Evolutionary conservation across 805 yeast species (phyloP), one percentile per base, ranked within the genome.

Genomic region (Ogataea populi-albae): DNA sequence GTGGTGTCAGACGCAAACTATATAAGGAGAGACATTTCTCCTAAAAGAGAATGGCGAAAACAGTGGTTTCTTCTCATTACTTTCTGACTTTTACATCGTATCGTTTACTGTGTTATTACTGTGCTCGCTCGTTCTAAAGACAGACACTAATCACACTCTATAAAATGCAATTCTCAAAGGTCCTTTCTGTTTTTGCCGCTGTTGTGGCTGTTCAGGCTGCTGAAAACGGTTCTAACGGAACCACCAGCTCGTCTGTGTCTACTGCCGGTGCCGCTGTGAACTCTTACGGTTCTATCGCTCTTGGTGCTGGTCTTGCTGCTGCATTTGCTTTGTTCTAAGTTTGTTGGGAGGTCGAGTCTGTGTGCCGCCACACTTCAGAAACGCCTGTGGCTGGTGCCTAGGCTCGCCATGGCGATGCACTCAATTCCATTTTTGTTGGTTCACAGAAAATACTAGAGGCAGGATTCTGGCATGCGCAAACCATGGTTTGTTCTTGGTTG

Each of bases 271-370:
- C 63, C 23, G 49, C 54, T 19, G 47, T 61, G 54, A 60, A 67
- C 70, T 52, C 58, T 57, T 49, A 55, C 65, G 79, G 80, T 67
- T 83, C 86, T 60, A 81, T 84, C 68, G 76, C 79, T 60, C 68
- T 81, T 56, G 89, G 87, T 75, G 88, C 85, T 55, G 86, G 81
- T 61, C 85, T 83, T 52, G 89, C 88, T 51, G 89, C 88, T 58
- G 89, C 86, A 74, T 79, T 81, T 36, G 67, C 68, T 54, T 51
- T 63, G 42, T 55, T 63, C 49, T 63, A 62, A 59, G 59, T 40
- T 26, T 17, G 28, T 32, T 21, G 33, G 15, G 7, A 10, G 11
- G 7, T 17, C 11, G n/a, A 28, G 12, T 28, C 18, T 15, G n/a
- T n/a, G n/a, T n/a, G n/a, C n/a, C n/a, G n/a, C n/a, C n/a, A n/a